Evolutionary conservation across 352 stramenopile genomes (phyloP), one percentile per base, ranked within the genome.

Genomic region (Globisporangium ultimum): DNA sequence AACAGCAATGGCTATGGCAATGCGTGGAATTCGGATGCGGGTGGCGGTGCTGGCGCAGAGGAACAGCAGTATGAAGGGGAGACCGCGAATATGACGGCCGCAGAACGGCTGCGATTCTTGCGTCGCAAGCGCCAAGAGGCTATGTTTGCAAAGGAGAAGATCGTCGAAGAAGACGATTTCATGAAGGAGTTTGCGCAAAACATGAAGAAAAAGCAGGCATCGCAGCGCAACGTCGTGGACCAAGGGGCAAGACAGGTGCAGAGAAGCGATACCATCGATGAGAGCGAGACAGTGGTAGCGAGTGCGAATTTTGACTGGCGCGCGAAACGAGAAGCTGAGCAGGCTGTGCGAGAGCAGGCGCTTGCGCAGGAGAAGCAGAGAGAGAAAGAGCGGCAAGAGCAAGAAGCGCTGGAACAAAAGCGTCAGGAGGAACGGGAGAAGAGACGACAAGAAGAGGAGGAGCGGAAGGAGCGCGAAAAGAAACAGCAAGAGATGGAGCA

Each of bases 151-250:
- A 85, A 80, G 65, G 60, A 73, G 28, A 71, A 80, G n/a, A 75
- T 63, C 22, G 63, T 81, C 13, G 54, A 68, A 4, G 62, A 70
- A 1, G 78, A 90, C 49, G 78, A 87, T 42, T 90, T 90, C 48
- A 80, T 90, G 72, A 67, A 72, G 11, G 80, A 90, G 57, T 74
- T 87, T 41, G 72, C 68, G 24, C 77, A 59, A 14, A 90, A 90
- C 54, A 85, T 87, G 80, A 81, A 85, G 66, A 88, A 87, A 53
- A 90, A 88, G 45, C 69, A 80, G 18, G 58, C 40, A n/a, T 45
- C 17, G 3, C 40, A 51, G 14, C 59, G 40, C 2, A 69, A 55
- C 15, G 8, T 51, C 70, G 51, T 41, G 63, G 24, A 61, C 63
- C 24, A 62, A 36, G 63, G 38, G 28, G 14, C 13, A 57, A 63